Conservation (phyloP, 225 moss, liverwort and hornwort species). For the Climacium dendroides region DNA sequence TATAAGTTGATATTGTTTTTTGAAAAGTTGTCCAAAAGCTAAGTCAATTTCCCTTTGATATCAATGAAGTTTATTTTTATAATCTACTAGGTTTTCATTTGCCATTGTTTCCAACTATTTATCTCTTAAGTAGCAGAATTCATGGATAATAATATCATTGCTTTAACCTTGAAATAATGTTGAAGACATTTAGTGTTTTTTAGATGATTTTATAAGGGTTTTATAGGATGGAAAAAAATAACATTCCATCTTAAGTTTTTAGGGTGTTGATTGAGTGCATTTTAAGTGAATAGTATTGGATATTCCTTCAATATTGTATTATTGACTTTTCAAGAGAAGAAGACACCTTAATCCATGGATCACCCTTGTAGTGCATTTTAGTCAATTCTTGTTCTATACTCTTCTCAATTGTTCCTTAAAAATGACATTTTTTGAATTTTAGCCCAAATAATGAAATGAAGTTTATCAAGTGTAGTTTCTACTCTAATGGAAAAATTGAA, state of each 20-base stretch:
- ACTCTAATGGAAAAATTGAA: fast-evolving
- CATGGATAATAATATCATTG: fast-evolving
- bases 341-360: not conserved
- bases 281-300: not conserved
- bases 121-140: not conserved
- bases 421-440: not conserved
- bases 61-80: not conserved
- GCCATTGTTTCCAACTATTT: not conserved
- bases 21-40: not conserved
- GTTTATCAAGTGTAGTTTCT: not conserved
- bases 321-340: not conserved
- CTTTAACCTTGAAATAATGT: fast-evolving
- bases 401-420: not conserved
- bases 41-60: not conserved
- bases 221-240: fast-evolving
- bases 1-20: too few relatives aligned
- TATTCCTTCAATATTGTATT: not conserved
- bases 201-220: not conserved
- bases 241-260: not conserved
- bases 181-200: not conserved
- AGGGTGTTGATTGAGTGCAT: too few relatives aligned
- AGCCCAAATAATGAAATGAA: not conserved
- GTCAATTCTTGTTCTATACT: fast-evolving
- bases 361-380: not conserved
- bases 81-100: too few relatives aligned